These are phyloP conservation scores for Rhodotorula mucilaginosa DNA, from an alignment of 1,284 basidiomycete species.

Conservation along the genomic window DNA sequence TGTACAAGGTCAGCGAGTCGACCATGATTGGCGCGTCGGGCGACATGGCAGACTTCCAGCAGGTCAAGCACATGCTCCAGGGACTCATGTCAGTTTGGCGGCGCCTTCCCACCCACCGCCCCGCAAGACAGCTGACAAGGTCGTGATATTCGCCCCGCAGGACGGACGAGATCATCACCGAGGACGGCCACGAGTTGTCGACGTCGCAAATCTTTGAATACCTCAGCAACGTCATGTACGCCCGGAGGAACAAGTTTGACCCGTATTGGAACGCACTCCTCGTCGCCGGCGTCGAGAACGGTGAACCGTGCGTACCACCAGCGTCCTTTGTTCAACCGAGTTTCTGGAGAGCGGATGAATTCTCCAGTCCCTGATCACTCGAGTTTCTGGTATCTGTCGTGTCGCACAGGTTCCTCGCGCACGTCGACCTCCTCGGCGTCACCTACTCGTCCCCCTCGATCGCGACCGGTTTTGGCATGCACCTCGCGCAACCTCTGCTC, in stretches of 20 bases:
- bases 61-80: slow-evolving; percentile 76
- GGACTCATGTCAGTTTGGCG: slow-evolving; percentile 59
- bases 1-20: slow-evolving; percentile 76
- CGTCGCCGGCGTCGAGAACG: slow-evolving; percentile 80
- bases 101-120: no score
- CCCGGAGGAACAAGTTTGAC: slow-evolving; percentile 79
- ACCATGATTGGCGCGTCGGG: slow-evolving; percentile 90
- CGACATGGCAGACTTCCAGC: slow-evolving; percentile 98
- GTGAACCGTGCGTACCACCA: slow-evolving; percentile 19
- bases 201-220: slow-evolving; percentile 92
- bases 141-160: neutral
- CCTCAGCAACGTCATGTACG: slow-evolving; percentile 87
- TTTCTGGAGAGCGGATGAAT: neutral
- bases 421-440: slow-evolving; percentile 94
- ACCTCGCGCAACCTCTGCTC: slow-evolving; percentile 89
- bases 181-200: slow-evolving; percentile 80
- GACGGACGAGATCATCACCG: slow-evolving; percentile 68
- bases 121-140: no score
- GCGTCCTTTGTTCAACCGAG: neutral
- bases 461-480: slow-evolving; percentile 93
- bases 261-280: slow-evolving; percentile 95
- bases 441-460: slow-evolving; percentile 93
- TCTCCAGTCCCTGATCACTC: neutral
- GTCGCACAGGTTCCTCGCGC: slow-evolving; percentile 73
- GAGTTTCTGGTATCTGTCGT: no score